Percentiles rank a stretch among this genome's conserved stretches.
phyloP scores from a whole-genome alignment of 2,329 filamentous ascomycete genomes.

The Passalora sequoiae region DNA sequence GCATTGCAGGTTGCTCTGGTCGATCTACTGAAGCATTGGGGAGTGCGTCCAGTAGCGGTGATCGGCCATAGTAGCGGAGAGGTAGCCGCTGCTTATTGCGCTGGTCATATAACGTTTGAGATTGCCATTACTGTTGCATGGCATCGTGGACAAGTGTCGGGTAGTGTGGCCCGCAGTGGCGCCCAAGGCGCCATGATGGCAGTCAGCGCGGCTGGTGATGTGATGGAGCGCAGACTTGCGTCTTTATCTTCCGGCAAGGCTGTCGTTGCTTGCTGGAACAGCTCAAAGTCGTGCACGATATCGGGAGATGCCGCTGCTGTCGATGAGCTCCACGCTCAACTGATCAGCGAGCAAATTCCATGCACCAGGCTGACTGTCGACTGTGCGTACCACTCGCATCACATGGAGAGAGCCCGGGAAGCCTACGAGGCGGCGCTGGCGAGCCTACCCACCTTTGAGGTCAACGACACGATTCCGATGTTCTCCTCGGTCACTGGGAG shows the following conservation, averaged over 20 bases:
- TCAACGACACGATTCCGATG: neutral
- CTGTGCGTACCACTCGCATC: conserved; percentile 42
- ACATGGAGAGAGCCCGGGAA: too few relatives aligned
- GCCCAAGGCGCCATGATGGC: conserved; percentile 33
- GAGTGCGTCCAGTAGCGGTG: conserved; percentile 22
- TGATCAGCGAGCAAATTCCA: conserved; percentile 37
- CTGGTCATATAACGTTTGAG: conserved; percentile 20
- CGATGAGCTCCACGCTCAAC: conserved; percentile 26
- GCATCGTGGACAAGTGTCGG: conserved; percentile 19
- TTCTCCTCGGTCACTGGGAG: conserved; percentile 10
- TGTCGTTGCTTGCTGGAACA: conserved; percentile 38
- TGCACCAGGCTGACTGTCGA: conserved; percentile 38
- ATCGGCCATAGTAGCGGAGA: conserved; percentile 32
- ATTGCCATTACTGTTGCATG: conserved; percentile 15
- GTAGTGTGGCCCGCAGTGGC: conserved; percentile 7
- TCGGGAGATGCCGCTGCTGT: conserved; percentile 42
- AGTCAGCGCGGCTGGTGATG: conserved; percentile 24
- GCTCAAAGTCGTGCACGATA: conserved; percentile 40
- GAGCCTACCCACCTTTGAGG: neutral
- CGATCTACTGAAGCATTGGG: conserved; percentile 34
- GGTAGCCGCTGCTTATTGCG: conserved; percentile 32
- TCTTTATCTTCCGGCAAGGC: conserved; percentile 12
- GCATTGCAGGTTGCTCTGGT: conserved; percentile 51
- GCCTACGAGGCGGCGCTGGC: neutral
- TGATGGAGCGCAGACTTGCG: conserved; percentile 21